Conservation (phyloP, 1,284 basidiomycete species). For the Clitocybe nebularis region DNA sequence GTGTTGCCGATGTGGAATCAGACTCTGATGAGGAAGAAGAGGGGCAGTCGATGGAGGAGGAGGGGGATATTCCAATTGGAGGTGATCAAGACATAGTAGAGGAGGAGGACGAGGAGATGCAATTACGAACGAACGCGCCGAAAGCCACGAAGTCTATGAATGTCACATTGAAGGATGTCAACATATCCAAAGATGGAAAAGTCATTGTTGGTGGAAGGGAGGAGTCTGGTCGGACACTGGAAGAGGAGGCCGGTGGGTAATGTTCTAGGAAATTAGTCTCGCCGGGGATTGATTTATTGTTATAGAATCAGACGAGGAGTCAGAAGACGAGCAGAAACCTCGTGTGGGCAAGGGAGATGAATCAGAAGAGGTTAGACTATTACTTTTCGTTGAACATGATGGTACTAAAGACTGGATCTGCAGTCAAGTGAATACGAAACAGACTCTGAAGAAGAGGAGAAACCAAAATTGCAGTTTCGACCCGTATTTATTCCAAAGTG, state of each 20-base stretch:
- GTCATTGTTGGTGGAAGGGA: conserved; percentile 72
- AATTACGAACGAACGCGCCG: conserved; percentile 25
- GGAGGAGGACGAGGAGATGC: conserved; percentile 45
- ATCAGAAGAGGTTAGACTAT: conserved; percentile 41
- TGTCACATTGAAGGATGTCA: conserved; percentile 69
- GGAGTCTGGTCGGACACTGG: conserved; percentile 65
- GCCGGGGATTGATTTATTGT: conserved; percentile 5
- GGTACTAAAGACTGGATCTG: conserved; percentile 13
- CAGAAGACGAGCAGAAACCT: conserved; percentile 36
- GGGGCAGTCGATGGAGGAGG: conserved; percentile 39
- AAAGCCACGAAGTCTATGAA: conserved; percentile 55
- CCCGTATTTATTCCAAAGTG: conserved; percentile 92
- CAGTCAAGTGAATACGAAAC: conserved; percentile 76
- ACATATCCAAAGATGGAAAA: conserved; percentile 71
- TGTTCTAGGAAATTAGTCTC: conserved; percentile 5
- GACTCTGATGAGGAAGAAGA: conserved; percentile 58
- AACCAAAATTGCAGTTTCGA: conserved; percentile 66
- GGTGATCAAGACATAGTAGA: conserved; percentile 48
- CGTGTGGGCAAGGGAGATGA: conserved; percentile 31
- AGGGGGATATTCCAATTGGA: conserved; percentile 55
- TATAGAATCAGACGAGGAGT: conserved; percentile 40
- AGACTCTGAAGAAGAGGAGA: conserved; percentile 65
- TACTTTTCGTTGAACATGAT: too few relatives aligned
- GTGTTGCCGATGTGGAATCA: conserved; percentile 50
- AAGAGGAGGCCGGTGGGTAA: conserved; percentile 38